Conservation (phyloP, 2,329 filamentous ascomycete species). For the Ophiostoma himal-ulmi region DNA sequence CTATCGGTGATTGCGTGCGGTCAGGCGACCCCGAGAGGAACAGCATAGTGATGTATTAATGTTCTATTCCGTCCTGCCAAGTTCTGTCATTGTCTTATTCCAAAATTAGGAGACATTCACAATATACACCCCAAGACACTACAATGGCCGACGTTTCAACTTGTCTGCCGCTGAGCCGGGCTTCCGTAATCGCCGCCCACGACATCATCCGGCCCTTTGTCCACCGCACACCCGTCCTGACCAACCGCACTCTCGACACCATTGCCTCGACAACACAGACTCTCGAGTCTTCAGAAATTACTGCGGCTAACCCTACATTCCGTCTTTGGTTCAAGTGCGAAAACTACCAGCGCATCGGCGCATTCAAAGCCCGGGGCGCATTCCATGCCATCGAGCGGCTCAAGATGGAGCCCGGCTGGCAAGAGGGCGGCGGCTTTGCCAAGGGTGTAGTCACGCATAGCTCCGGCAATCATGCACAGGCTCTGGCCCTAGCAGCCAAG, state of each 20-base stretch:
- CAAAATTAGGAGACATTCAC: neutral
- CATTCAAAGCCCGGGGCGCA: conserved; percentile 87
- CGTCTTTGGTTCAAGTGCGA: conserved; percentile 92
- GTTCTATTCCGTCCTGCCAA: neutral
- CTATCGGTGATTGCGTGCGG: conserved; percentile 8
- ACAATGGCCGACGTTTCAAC: conserved; percentile 51
- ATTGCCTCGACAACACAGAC: conserved; percentile 58
- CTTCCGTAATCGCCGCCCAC: conserved; percentile 67
- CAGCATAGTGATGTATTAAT: neutral
- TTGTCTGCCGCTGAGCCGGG: conserved; percentile 61
- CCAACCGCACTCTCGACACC: conserved; percentile 65
- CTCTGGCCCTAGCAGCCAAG: conserved; percentile 75
- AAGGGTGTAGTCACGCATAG: conserved; percentile 85
- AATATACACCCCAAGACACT: neutral
- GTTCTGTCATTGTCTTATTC: too few species aligned
- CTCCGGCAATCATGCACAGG: conserved; percentile 91
- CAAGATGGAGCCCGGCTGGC: conserved; percentile 55
- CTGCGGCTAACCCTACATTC: conserved; percentile 48
- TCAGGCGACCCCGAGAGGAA: neutral
- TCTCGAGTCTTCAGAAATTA: conserved; percentile 6
- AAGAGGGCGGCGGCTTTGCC: conserved; percentile 52
- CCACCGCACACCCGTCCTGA: conserved; percentile 78
- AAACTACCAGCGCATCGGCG: conserved; percentile 83
- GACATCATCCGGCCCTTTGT: conserved; percentile 66
- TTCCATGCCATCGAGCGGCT: conserved; percentile 77